Evolutionary conservation across 2,329 filamentous ascomycete genomes (phyloP), one percentile per base, ranked within the genome.

Genomic region (Cordyceps militaris): DNA sequence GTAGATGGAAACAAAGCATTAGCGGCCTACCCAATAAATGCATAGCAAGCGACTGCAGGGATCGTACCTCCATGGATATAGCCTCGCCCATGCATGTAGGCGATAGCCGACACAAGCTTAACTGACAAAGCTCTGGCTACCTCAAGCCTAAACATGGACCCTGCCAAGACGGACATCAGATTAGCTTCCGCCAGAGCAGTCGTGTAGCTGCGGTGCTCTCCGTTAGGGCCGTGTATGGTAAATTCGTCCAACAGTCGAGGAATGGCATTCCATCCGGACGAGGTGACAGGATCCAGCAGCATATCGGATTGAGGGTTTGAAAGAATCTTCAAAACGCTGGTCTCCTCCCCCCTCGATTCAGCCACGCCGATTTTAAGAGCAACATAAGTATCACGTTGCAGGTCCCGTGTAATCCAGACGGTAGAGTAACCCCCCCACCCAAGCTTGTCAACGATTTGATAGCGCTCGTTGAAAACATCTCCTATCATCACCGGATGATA

Each of bases 401-500:
- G n/a, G 62, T 76, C 73, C 34, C 65, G 64, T 16, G 70, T 72
- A 24, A 76, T 69, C 73, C 72, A 76, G 50, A 74, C 68, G 1
- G 73, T 76, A 3, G 70, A 72, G 61, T 65, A 72, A 1, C 67
- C 66, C 23, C 73, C 71, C 61, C 65, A 72, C 44, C 72, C 72
- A 51, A 75, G 59, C 61, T 75, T 76, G 30, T 71, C 67, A 34
- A 71, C 60, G 21, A 74, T 59, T 36, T 65, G 64, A 59, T 75
- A 76, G 13, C 69, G 67, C 11, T 64, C 63, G 54, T 51, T 21
- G 24, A 51, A 2, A 1, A 48, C 13, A 16, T 23, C 48, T 51
- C 60, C 54, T 30, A 42, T 19, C 30, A 26, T 32, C 21, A 30
- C 48, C 44, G 30, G 28, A 51, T 13, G 61, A 62, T 34, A 61